Base-by-base conservation (phyloP, 2,329 filamentous ascomycete species). In the Stemphylium beticola region DNA sequence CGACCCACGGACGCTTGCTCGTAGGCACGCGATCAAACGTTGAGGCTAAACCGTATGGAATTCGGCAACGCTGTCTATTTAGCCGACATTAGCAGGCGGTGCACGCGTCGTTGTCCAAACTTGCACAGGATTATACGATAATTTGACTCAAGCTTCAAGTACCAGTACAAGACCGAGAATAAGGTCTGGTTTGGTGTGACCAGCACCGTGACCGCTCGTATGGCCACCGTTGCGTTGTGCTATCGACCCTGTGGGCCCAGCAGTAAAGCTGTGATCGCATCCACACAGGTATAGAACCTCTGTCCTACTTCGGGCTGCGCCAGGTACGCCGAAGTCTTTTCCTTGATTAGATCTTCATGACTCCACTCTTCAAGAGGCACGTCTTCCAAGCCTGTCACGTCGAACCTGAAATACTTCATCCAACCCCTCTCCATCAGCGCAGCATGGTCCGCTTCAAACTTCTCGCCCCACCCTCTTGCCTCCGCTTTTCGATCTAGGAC, bases 321-420 rank as follows among this genome's bases (percentile, higher is more conserved):
- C 2, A 73, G 54, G 54, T 73, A 73, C 4, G 53, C 57, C 4
- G 55, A 54, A 8, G 70, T 73, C 62, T 66, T 71, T 29, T 67
- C 63, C 52, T 61, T 68, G 20, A 73, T 57, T 18, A 45, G 14
- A 11, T 71, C 68, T 18, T 69, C 62, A 31, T 62, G 52, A n/a
- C 53, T 58, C 66, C 64, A 71, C 52, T 73, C 70, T 20, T 72
- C 66, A 18, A 73, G 47, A 17, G 68, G 63, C 5, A 72, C 61
- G 39, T 68, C 53, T 4, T 69, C 57, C 31, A 73, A 50, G 8
- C 63, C 62, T 2, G 63, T 58, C 7, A 72, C 70, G 37, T 72
- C 61, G 55, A 73, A 73, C 10, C 70, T 55, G 46, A 71, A 73
- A 43, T 69, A 73, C 51, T 68, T 67, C 65, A 73, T 65, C 69